Evolutionary conservation across 805 yeast genomes (phyloP).

Genomic region (Candida andamanensis): DNA sequence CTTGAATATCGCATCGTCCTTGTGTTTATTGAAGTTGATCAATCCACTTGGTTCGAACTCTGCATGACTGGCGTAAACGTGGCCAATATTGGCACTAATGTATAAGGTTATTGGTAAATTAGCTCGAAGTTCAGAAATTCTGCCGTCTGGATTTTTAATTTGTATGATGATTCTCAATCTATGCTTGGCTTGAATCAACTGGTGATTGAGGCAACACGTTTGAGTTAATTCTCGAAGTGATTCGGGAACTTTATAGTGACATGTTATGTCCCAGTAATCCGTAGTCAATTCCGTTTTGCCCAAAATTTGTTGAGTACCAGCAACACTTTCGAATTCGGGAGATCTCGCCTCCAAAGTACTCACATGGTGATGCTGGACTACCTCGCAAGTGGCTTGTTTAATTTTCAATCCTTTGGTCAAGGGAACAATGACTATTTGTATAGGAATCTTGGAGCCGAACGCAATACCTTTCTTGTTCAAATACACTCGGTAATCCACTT

Average conservation of each 20-base stretch:
- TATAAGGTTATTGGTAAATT: conserved; percentile 45
- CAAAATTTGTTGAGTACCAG: conserved; percentile 21
- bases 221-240: conserved; percentile 38
- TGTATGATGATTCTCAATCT: conserved; percentile 41
- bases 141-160: conserved; percentile 45
- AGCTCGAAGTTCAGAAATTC: conserved; percentile 47
- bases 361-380: conserved; percentile 30
- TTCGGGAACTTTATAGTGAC: conserved; percentile 36
- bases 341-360: conserved; percentile 31
- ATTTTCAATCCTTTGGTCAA: conserved; percentile 39
- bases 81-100: conserved; percentile 36
- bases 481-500: conserved; percentile 45
- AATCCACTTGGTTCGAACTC: conserved; percentile 25
- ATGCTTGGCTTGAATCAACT: conserved; percentile 42
- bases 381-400: conserved; percentile 17
- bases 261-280: conserved; percentile 45
- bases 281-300: conserved; percentile 12
- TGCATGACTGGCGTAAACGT: conserved; percentile 28
- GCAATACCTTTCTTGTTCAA: conserved; percentile 43
- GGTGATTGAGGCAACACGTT: conserved; percentile 35
- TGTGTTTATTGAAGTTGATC: conserved; percentile 16
- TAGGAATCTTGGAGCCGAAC: conserved; percentile 39
- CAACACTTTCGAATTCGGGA: conserved; percentile 35
- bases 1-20: conserved; percentile 27
- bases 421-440: conserved; percentile 42